A percentile compares a stretch with the other conserved stretches of the same genome.
These are phyloP conservation scores for Yamadazyma philogaea DNA, from an alignment of 805 yeast genomes.

Conservation along the genomic window DNA sequence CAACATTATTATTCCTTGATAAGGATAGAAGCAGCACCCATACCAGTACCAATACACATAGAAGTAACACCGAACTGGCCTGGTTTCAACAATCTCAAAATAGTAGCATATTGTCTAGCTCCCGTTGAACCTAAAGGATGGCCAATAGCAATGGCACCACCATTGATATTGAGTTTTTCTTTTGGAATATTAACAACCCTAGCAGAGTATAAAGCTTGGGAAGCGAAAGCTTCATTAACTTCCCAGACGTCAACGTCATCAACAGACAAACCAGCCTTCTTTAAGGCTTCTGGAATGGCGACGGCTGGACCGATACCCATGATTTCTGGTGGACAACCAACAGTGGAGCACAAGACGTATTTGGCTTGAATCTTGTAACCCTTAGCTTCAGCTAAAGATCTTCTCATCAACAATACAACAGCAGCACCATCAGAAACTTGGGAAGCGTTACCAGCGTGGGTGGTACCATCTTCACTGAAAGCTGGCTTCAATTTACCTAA, in stretches of 20 bases:
- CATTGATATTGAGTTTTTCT: constrained; percentile 72
- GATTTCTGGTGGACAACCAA: constrained; percentile 94
- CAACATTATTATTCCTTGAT: constrained; percentile 60
- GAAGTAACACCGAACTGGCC: constrained; percentile 89
- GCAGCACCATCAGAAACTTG: constrained; percentile 97
- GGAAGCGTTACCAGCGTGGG: constrained; percentile 96
- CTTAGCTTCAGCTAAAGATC: constrained; percentile 76
- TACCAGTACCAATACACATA: constrained; percentile 98
- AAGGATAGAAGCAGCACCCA: constrained; percentile 94
- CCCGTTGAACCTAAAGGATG: constrained; percentile 74
- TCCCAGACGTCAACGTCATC: constrained; percentile 76
- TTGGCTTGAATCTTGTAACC: constrained; percentile 75
- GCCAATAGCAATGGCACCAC: constrained; percentile 96
- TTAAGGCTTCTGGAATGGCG: constrained; percentile 84
- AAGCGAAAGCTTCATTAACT: constrained; percentile 96
- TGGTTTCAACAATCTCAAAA: constrained; percentile 71
- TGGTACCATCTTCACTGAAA: constrained; percentile 75
- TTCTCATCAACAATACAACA: constrained; percentile 77
- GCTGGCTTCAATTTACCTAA: constrained; percentile 81
- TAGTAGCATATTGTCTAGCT: constrained; percentile 89
- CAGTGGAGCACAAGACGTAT: constrained; percentile 72
- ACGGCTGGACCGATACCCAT: constrained; percentile 98
- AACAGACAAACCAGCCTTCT: constrained; percentile 54
- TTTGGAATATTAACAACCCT: constrained; percentile 61
- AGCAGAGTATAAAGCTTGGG: constrained; percentile 82